phyloP scores from a whole-genome alignment of 2,329 filamentous ascomycete genomes.

The Ceratocystis papillata region DNA sequence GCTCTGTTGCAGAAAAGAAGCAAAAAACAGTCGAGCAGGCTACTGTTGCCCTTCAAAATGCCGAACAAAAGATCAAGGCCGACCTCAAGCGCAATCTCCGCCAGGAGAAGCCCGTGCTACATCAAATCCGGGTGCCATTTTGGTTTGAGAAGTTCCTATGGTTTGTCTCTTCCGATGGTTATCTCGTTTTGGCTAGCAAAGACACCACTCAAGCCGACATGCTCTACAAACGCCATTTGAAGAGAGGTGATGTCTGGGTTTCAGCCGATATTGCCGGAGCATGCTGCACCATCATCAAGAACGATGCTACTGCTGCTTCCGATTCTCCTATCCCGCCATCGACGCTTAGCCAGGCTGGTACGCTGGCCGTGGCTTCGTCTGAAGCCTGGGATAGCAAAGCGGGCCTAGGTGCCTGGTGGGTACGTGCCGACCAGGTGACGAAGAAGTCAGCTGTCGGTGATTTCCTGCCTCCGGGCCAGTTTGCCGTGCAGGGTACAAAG shows the following conservation, averaged over 20 bases:
- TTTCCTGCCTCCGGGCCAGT: slow-evolving; percentile 65
- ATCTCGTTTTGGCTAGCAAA: slow-evolving; percentile 78
- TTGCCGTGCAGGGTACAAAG: slow-evolving; percentile 75
- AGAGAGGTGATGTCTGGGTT: slow-evolving; percentile 82
- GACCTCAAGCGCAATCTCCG: slow-evolving; percentile 57
- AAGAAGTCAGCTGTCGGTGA: slow-evolving; percentile 74
- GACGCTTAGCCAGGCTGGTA: slow-evolving; percentile 82
- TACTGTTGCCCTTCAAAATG: slow-evolving; percentile 71
- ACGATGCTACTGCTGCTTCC: slow-evolving; percentile 59
- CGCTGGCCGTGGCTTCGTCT: slow-evolving; percentile 72
- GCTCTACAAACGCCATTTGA: slow-evolving; percentile 75
- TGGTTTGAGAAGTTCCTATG: slow-evolving; percentile 98
- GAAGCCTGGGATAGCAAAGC: slow-evolving; percentile 94
- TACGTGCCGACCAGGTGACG: slow-evolving; percentile 76
- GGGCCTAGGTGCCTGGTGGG: slow-evolving; percentile 94
- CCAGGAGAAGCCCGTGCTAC: slow-evolving; percentile 78
- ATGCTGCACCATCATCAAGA: slow-evolving; percentile 79
- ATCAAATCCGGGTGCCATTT: slow-evolving; percentile 68
- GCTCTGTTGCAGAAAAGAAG: slow-evolving; percentile 72
- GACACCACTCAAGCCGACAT: slow-evolving; percentile 85
- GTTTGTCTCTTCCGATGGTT: slow-evolving; percentile 92
- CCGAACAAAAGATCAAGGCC: slow-evolving; percentile 31
- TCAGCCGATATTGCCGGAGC: slow-evolving; percentile 83
- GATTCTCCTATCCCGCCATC: slow-evolving; percentile 84
- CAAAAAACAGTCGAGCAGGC: slow-evolving; percentile 78